Percentiles rank a stretch among this genome's conserved stretches.
Evolutionary conservation across 805 yeast species (phyloP).

Genomic region (Kregervanrija fluxuum): DNA sequence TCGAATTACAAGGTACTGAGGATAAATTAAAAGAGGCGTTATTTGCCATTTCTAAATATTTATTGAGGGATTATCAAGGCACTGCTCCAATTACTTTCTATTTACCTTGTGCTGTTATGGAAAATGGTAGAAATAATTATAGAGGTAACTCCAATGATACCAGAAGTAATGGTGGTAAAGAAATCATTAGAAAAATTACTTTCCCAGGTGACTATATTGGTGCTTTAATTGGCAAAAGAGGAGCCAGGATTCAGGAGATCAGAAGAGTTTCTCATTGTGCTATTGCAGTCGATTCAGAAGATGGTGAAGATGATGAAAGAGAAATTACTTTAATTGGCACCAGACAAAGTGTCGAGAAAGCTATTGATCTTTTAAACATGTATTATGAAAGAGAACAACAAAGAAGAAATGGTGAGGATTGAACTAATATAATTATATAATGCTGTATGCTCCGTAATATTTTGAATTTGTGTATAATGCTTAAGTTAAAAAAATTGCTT

Average conservation of each 20-base stretch:
- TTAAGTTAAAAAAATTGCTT: no score
- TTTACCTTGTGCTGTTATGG: conserved; percentile 36
- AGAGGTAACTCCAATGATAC: conserved; percentile 9
- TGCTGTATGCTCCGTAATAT: no score
- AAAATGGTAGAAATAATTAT: conserved; percentile 4
- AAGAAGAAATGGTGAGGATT: conserved; percentile 18
- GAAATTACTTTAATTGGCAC: conserved; percentile 66
- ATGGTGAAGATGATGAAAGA: conserved; percentile 53
- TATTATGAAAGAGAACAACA: conserved; percentile 50
- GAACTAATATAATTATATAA: neutral
- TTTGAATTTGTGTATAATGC: no score
- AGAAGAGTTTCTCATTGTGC: conserved; percentile 72
- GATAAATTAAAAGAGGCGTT: conserved; percentile 51
- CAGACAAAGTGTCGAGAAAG: conserved; percentile 47
- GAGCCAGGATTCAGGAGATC: conserved; percentile 79
- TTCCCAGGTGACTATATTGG: conserved; percentile 84
- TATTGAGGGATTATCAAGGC: conserved; percentile 67
- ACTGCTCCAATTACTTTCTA: conserved; percentile 60
- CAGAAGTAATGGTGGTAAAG: conserved; percentile 17
- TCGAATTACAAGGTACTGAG: conserved; percentile 79
- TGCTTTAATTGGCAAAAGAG: conserved; percentile 81
- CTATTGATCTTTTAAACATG: conserved; percentile 46
- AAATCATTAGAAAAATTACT: conserved; percentile 36
- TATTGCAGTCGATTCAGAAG: conserved; percentile 66
- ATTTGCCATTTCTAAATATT: conserved; percentile 56